Evolutionary conservation across 164 flowering plant genomes (phyloP), one percentile per base, ranked within the genome.

Genomic region (Umbellularia californica): DNA sequence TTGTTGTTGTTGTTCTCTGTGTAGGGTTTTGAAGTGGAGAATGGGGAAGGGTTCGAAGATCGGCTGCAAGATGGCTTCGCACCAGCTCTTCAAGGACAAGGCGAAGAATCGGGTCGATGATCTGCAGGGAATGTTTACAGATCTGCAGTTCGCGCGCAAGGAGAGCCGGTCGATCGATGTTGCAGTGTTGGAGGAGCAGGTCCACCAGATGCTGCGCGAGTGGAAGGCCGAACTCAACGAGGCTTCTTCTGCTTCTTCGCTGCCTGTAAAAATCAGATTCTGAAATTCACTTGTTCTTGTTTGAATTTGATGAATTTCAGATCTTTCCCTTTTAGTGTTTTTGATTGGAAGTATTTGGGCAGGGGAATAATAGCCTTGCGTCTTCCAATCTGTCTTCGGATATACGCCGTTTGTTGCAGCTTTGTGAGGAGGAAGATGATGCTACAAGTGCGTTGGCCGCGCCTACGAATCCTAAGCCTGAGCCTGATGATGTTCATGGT

Each of bases 201-300:
- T 96, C 33, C 90, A 96, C 81, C 97, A 88, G 89, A 92, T 94
- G 97, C 89, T 96, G 50, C 87, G 95, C 0, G 99, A 96, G 79
- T 96, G 99, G 99, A 90, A 92, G 73, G 75, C 97, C 13, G 99
- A 96, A 74, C 95, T 96, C 72, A 90, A 96, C 71, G 90, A 92
- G 82, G 94, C 97, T 47, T 87, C 98, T 69, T 97, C 99, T 0
- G 94, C 97, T 9, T 84, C 97, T 27, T 95, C 98, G 30, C 77
- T 94, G 70, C 95, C 82, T 71, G 92, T 87, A 24, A 70, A 65
- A 25, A 9, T 62, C 50, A 35, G 22, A 50, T 12, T 70, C 24
- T 6, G 23, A 50, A 19, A 25, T 2, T 69, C 41, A 19, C 20
- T 13, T 68, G 11, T 68, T 30, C 4, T 13, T 30, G 50, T 68